Percentiles rank a stretch among this genome's conserved stretches.
phyloP scores from a whole-genome alignment of 768 basidiomycete species.

The Termitomyces sp. region DNA sequence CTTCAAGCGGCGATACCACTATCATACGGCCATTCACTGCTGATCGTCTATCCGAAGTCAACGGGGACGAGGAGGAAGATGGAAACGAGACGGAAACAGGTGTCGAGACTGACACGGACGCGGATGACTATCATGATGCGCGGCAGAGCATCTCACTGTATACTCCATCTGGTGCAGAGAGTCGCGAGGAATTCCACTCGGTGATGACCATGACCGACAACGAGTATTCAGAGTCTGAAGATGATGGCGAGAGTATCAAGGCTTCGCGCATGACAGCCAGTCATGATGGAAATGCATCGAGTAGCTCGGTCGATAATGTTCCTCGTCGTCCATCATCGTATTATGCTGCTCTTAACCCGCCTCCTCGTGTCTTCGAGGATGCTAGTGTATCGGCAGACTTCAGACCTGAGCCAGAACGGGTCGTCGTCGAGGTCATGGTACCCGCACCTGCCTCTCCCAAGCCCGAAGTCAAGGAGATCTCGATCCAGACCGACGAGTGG shows the following conservation, averaged over 20 bases:
- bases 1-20: constrained; percentile 30
- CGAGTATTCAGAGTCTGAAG: constrained; percentile 51
- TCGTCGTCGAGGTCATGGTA: constrained; percentile 19
- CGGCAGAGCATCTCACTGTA: constrained; percentile 61
- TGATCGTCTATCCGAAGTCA: constrained; percentile 8
- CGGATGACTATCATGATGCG: constrained; percentile 76
- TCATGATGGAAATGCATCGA: constrained; percentile 22
- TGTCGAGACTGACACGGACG: constrained; percentile 63
- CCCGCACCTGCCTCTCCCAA: constrained; percentile 37
- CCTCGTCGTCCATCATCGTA: constrained; percentile 27
- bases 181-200: constrained; percentile 73
- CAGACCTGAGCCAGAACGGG: constrained; percentile 29
- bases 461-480: constrained; percentile 67
- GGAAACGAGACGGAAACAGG: constrained; percentile 64
- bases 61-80: constrained; percentile 29
- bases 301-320: constrained; percentile 19
- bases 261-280: constrained; percentile 41
- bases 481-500: constrained; percentile 79
- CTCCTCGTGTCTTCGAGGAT: constrained; percentile 47
- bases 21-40: constrained; percentile 35
- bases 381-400: constrained; percentile 33
- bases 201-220: constrained; percentile 67
- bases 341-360: constrained; percentile 19
- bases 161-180: constrained; percentile 47
- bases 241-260: constrained; percentile 72